These are phyloP conservation scores for Kappamyces sp. DNA, from an alignment of 192 early-diverging fungal species.

Conservation along the genomic window DNA sequence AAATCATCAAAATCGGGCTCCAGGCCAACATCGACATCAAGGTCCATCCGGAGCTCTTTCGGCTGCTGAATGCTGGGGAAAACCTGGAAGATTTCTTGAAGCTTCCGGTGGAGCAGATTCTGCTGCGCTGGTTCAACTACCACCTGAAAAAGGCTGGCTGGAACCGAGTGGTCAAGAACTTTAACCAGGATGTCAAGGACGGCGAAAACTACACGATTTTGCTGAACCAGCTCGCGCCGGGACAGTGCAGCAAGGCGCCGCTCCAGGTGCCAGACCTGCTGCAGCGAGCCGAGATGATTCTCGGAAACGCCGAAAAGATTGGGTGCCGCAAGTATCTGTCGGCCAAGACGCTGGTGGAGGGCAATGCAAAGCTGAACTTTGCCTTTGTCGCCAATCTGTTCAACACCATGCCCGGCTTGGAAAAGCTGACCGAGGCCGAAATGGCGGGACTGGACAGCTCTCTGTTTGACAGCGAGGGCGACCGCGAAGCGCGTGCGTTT, in stretches of 20 bases:
- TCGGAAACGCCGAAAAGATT: slow-evolving; percentile 87
- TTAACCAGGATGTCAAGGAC: slow-evolving; percentile 88
- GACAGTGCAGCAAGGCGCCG: slow-evolving; percentile 71
- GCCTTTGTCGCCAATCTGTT: slow-evolving; percentile 98
- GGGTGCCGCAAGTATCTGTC: slow-evolving; percentile 92
- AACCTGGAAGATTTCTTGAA: slow-evolving; percentile 89
- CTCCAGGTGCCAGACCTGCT: slow-evolving; percentile 70
- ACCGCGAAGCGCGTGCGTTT: slow-evolving; percentile 86
- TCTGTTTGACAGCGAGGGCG: slow-evolving; percentile 70
- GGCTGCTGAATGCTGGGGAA: slow-evolving; percentile 88
- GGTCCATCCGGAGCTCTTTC: slow-evolving; percentile 94
- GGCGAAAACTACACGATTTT: slow-evolving; percentile 93
- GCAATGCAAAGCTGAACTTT: slow-evolving; percentile 93
- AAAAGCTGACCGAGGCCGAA: slow-evolving; percentile 81
- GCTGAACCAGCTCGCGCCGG: slow-evolving; percentile 84
- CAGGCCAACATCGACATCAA: slow-evolving; percentile 97
- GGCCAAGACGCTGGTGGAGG: slow-evolving; percentile 87
- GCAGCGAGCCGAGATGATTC: slow-evolving; percentile 80
- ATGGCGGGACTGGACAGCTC: slow-evolving; percentile 79
- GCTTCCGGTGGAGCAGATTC: slow-evolving; percentile 91
- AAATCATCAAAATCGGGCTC: slow-evolving; percentile 98
- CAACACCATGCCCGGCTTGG: slow-evolving; percentile 94
- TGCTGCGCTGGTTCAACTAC: slow-evolving; percentile 99
- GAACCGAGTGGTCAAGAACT: slow-evolving; percentile 79
- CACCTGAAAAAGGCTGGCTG: slow-evolving; percentile 92